Evolutionary conservation across 2,329 filamentous ascomycete genomes (phyloP), one percentile per base, ranked within the genome.

Genomic region (Dryadomyces sulphureus): DNA sequence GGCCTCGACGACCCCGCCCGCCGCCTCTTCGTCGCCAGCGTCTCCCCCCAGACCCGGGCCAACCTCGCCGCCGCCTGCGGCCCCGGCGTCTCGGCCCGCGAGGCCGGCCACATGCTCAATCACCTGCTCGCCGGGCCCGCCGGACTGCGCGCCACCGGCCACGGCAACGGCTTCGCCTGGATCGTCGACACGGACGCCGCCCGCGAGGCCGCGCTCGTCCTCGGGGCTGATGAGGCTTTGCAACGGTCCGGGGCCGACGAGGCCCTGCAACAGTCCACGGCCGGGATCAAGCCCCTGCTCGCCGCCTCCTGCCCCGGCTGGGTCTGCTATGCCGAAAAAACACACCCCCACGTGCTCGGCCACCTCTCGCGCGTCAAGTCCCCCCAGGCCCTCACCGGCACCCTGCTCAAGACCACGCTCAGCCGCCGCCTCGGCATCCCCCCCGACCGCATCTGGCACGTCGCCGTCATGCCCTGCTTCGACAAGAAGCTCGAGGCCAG

Each of bases 291-390:
- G 22, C 50, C 86, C 0, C 78, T 90, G 25, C 72, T 98, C 38
- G 87, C 89, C 8, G 89, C 89, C 4, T 87, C 87, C 19, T 98
- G 92, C 61, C 92, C 92, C 1, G 92, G 92, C 7, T 98, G 93
- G 89, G 90, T 98, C 47, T 98, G 92, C 65, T 98, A 98, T 58
- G 90, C 90, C 22, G 92, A 98, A 62, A 96, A 98, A 66, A 96
- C 90, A 46, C 92, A 98, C 58, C 88, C 92, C 2, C 82, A 95
- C 57, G 79, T 96, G 46, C 72, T 98, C 43, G 87, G 88, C 24
- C 88, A 98, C 61, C 71, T 98, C 45, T 95, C 89, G 48, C 78
- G 78, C 43, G 72, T 96, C 52, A 98, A 96, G 62, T 95, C 89
- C 5, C 90, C 92, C 14, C 92, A 98, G 62, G 90, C 92, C 22